A percentile compares a stretch with the other conserved stretches of the same genome.
These are phyloP conservation scores for Penicillium samsonianum DNA, from an alignment of 495 filamentous ascomycete species.

Conservation along the genomic window DNA sequence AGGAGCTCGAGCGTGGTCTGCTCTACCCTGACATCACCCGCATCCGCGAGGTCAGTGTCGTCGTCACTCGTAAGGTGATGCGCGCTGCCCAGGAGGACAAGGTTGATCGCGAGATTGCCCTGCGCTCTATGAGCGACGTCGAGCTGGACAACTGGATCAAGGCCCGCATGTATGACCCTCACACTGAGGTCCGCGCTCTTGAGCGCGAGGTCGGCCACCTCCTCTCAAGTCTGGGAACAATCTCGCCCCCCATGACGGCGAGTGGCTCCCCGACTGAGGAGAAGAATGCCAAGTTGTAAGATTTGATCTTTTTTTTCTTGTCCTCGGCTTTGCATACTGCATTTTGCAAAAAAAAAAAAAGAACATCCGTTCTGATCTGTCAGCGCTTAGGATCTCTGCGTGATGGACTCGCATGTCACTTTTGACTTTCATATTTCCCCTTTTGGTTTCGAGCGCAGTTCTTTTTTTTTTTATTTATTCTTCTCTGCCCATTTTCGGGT, in stretches of 20 bases:
- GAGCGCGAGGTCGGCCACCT: constrained; percentile 55
- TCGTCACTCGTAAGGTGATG: constrained; percentile 90
- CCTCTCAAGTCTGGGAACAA: constrained; percentile 43
- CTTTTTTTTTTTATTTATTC: constrained; percentile 19
- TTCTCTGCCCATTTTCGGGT: constrained; percentile 21
- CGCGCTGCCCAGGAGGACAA: constrained; percentile 80
- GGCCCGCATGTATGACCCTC: constrained; percentile 78
- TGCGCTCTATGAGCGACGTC: constrained; percentile 71
- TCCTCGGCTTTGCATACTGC: constrained; percentile 3
- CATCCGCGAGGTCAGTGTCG: constrained; percentile 84
- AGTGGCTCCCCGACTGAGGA: constrained; percentile 39
- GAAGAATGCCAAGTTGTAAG: constrained; percentile 49
- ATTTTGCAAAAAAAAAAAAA: constrained; percentile 7
- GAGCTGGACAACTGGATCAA: constrained; percentile 79
- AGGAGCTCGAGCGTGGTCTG: constrained; percentile 77
- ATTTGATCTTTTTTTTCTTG: constrained; percentile 16
- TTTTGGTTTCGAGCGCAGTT: constrained; percentile 38
- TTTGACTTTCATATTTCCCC: constrained; percentile 13
- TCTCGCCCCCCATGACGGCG: constrained; percentile 25
- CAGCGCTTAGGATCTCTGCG: constrained; percentile 24
- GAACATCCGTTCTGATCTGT: constrained; percentile 10
- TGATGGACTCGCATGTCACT: constrained; percentile 20
- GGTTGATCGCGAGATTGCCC: constrained; percentile 74
- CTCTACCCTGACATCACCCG: constrained; percentile 94
- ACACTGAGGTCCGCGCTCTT: constrained; percentile 59